Conservation (phyloP, 345 rosid species). For the Sisymbrium irio region DNA sequence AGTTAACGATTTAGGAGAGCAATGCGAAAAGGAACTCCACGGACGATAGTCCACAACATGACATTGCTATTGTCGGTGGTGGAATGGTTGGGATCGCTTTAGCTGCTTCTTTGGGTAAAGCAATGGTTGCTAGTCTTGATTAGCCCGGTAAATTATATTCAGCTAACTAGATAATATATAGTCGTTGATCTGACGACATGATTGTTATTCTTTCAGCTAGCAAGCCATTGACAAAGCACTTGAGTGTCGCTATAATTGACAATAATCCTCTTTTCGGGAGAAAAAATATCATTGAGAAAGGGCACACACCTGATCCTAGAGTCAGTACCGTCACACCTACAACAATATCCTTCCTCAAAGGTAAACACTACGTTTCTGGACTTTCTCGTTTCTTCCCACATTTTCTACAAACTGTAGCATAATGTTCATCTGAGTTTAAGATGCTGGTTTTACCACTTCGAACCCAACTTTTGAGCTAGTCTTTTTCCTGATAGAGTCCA, state of each 20-base stretch:
- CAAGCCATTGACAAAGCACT: slow-evolving; percentile 71
- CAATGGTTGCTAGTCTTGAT: not conserved
- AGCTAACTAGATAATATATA: not conserved
- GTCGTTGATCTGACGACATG: not conserved
- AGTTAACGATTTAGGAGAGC: slow-evolving; percentile 36
- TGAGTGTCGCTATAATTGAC: slow-evolving; percentile 80
- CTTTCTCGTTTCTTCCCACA: not conserved
- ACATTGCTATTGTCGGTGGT: slow-evolving; percentile 90
- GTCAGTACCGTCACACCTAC: slow-evolving; percentile 96
- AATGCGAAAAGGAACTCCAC: slow-evolving; percentile 27
- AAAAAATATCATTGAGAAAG: slow-evolving; percentile 49
- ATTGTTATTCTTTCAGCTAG: slow-evolving; percentile 58
- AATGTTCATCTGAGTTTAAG: not conserved
- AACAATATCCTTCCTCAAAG: slow-evolving; percentile 72
- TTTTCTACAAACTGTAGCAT: not conserved
- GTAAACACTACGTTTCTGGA: slow-evolving; percentile 38
- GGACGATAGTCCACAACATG: slow-evolving; percentile 46
- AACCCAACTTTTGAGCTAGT: not conserved
- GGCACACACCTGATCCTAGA: slow-evolving; percentile 80
- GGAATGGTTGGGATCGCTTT: slow-evolving; percentile 98
- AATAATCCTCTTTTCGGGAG: slow-evolving; percentile 71
- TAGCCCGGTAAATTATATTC: not conserved
- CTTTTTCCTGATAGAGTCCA: not conserved
- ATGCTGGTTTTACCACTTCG: not conserved
- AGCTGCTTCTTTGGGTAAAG: slow-evolving; percentile 84